A percentile compares a stretch with the other conserved stretches of the same genome.
These are phyloP conservation scores for Urostyla sp. DNA, from an alignment of 73 alveolate genomes.

Conservation along the genomic window DNA sequence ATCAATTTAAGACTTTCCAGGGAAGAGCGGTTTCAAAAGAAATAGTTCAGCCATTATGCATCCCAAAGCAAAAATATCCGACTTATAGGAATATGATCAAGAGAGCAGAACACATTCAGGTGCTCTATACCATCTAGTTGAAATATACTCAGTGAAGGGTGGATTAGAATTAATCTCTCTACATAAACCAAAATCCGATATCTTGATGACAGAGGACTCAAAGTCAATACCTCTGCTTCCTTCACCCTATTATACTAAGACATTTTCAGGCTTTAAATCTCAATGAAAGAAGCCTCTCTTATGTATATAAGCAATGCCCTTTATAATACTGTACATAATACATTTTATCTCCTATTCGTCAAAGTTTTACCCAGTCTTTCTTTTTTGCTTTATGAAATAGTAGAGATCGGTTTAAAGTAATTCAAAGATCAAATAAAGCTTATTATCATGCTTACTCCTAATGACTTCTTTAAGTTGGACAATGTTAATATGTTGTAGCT, in stretches of 20 bases:
- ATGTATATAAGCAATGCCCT: slow-evolving; percentile 72
- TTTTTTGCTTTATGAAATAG: slow-evolving; percentile 30
- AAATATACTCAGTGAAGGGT: slow-evolving; percentile 76
- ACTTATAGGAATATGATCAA: slow-evolving; percentile 65
- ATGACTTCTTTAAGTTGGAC: slow-evolving; percentile 71
- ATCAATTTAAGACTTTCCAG: slow-evolving; percentile 72
- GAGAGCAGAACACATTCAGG: slow-evolving; percentile 81
- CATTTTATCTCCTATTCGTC: slow-evolving; percentile 49
- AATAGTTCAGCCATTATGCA: slow-evolving; percentile 86
- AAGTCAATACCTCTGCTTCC: slow-evolving; percentile 35
- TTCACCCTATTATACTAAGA: slow-evolving; percentile 41
- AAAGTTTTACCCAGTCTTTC: slow-evolving; percentile 32
- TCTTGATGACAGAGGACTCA: slow-evolving; percentile 59
- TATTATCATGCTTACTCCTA: slow-evolving; percentile 40
- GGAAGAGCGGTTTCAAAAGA: slow-evolving; percentile 62
- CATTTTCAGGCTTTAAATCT: slow-evolving; percentile 78
- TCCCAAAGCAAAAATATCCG: slow-evolving; percentile 90
- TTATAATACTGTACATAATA: slow-evolving; percentile 56
- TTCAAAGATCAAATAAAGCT: slow-evolving; percentile 65
- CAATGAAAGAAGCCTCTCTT: slow-evolving; percentile 77
- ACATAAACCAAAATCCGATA: slow-evolving; percentile 85
- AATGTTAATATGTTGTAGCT: slow-evolving; percentile 81
- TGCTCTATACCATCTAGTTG: slow-evolving; percentile 89
- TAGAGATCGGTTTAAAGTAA: slow-evolving; percentile 61
- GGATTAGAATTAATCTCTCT: slow-evolving; percentile 81